phyloP scores from a whole-genome alignment of 352 stramenopile genomes.

The Phytophthora palmivora region DNA sequence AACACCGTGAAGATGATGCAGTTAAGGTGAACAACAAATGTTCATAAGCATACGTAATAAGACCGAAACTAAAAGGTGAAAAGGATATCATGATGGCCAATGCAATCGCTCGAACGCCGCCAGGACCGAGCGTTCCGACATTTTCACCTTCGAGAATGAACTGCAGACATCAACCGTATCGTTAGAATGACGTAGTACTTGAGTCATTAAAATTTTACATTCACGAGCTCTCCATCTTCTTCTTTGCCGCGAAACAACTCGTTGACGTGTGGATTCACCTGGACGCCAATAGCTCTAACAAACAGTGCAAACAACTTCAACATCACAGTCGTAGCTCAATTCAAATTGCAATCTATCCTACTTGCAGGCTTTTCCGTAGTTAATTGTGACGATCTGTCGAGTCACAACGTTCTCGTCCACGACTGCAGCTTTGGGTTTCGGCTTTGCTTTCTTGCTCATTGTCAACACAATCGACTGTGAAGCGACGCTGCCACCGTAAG shows the following conservation, averaged over 20 bases:
- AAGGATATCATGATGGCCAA: slow-evolving; percentile 87
- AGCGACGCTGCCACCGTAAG: slow-evolving; percentile 16
- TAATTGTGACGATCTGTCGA: slow-evolving; percentile 60
- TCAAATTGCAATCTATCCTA: slow-evolving; percentile 14
- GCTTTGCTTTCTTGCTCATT: slow-evolving; percentile 75
- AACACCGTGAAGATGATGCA: slow-evolving; percentile 48
- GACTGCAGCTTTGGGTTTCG: slow-evolving; percentile 58
- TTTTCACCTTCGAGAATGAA: slow-evolving; percentile 82
- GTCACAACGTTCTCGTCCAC: slow-evolving; percentile 77
- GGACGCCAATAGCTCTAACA: slow-evolving; percentile 72
- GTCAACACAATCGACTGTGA: neutral
- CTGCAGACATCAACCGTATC: slow-evolving; percentile 29
- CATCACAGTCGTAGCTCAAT: neutral
- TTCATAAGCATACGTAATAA: too few relatives aligned
- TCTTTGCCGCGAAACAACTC: slow-evolving; percentile 72
- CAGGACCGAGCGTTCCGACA: slow-evolving; percentile 62
- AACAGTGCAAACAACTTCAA: neutral
- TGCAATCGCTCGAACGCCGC: slow-evolving; percentile 68
- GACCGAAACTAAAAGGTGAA: slow-evolving; percentile 1
- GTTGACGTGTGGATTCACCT: slow-evolving; percentile 69
- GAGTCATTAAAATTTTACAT: slow-evolving; percentile 39
- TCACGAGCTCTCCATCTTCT: slow-evolving; percentile 77
- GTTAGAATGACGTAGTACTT: neutral
- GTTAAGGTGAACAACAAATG: slow-evolving; percentile 51
- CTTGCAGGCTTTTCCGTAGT: slow-evolving; percentile 86